Base-by-base conservation (phyloP, 495 filamentous ascomycete genomes). In the Articulospora tetracladia region DNA sequence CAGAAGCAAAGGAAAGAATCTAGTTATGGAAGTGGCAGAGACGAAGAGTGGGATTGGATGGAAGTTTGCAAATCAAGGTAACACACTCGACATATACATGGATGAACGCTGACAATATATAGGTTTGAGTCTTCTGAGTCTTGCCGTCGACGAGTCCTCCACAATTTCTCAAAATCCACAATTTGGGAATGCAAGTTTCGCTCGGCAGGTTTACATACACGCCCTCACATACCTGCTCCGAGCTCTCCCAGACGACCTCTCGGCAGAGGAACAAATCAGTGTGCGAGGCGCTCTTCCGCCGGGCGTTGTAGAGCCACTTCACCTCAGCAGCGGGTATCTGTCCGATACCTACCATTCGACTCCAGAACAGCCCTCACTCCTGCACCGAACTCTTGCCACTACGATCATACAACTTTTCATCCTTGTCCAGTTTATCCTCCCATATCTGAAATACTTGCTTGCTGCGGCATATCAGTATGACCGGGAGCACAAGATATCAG, bases 171-270 rank as follows among this genome's bases (percentile, higher is more conserved):
- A 59, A 46, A 60, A 63, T 54, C 30, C 63, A 4, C 61, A 44
- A 12, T 56, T 70, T 52, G 62, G 53, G 13, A 69, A 76, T 60
- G 51, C 70, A 11, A 57, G 48, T 0, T 79, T 88, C 27, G 79
- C 81, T 44, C 78, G 88, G n/a, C 79, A 83, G 19, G 76, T 89
- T 1, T 92, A 89, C 68, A 74, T 92, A 24, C 79, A 85, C 65
- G 81, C 85, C 44, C 56, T 89, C 7, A 75, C 79, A 7, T 90
- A 90, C 67, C 74, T 92, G 2, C 78, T 91, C 1, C 79, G 81
- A 52, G 88, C 82, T 0, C 75, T 92, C 0, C 89, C 90, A 0
- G 50, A 66, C 0, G 76, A 89, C 57, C 68, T 92, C 13, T 81
- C 76, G 3, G 63, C 68, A 0, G 70, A 75, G 39, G 79, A 85